Evolutionary conservation across 192 early-diverging fungal genomes (phyloP), one percentile per base, ranked within the genome.

Genomic region (Gigaspora rosea): DNA sequence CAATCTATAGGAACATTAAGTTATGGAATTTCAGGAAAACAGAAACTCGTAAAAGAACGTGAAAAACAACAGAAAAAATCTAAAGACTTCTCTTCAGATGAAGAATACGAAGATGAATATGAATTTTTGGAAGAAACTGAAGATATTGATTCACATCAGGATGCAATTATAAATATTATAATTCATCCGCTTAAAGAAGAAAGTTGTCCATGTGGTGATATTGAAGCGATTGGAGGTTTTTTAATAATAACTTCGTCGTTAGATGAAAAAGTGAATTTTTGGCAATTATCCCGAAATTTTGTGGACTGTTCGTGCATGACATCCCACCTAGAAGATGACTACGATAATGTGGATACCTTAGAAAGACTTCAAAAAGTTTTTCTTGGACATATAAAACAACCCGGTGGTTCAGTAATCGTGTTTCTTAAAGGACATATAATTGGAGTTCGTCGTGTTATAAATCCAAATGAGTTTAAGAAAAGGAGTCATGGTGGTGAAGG

Each of bases 261-360:
- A 16, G 75, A 76, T 56, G 75, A 76, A 58, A 76, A 68, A 65
- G 75, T 76, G 10, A 48, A 46, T 41, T 20, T 76, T 36, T 76
- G 65, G 63, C 47, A 76, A 67, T 46, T 76, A 46, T 46, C 32
- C 18, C n/a, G 62, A 12, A 27, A 76, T 65, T 20, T 57, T 7
- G 67, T 76, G 75, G 75, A 76, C 67, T 76, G 75, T 54, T 32
- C 59, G 6, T 76, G 75, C 32, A 51, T 76, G 47, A 27, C 64
- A 50, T 67, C 67, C 18, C 59, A 64, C 15, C n/a, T 64, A 10
- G 18, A 13, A 41, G 27, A 72, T 27, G 7, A 41, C 2, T 41
- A 41, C 41, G 7, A 41, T 41, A 41, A 41, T 41, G 0, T 41
- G 3, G 41, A 41, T 8, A 4, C 9, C 41, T 1, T 36, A 20